phyloP scores from a whole-genome alignment of 495 filamentous ascomycete genomes.

The Xylaria sp. region DNA sequence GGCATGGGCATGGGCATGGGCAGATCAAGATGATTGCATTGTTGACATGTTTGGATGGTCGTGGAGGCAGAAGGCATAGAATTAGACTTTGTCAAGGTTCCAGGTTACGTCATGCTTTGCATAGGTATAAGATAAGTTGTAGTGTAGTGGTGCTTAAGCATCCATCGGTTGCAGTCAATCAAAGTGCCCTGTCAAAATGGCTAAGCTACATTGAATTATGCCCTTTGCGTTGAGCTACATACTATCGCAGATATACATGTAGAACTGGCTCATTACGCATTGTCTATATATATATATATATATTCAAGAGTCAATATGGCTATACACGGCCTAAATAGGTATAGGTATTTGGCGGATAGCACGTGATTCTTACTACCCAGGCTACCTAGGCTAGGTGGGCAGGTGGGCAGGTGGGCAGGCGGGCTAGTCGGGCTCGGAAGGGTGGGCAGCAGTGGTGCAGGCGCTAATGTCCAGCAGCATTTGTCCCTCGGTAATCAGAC shows the following conservation, averaged over 20 bases:
- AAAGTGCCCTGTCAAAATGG: background rate
- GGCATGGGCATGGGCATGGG: background rate
- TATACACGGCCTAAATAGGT: too few relatives aligned
- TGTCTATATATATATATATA: background rate
- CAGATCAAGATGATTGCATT: background rate
- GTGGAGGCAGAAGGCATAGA: constrained; percentile 1
- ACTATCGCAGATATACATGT: too few relatives aligned
- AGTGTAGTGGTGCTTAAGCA: background rate
- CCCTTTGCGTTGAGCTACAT: too few relatives aligned
- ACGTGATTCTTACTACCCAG: constrained; percentile 7
- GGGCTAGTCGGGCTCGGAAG: constrained; percentile 15
- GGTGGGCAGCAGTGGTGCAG: constrained; percentile 15
- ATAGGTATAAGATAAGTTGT: background rate
- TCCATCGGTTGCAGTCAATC: background rate
- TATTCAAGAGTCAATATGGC: background rate
- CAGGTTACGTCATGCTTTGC: background rate
- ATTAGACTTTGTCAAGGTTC: background rate
- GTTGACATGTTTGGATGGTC: background rate
- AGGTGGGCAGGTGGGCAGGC: too few relatives aligned
- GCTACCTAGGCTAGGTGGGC: too few relatives aligned
- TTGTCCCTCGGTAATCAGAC: constrained; percentile 48
- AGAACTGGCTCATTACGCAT: too few relatives aligned
- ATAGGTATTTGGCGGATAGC: background rate
- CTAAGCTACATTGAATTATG: too few relatives aligned
- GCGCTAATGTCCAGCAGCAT: background rate